A percentile compares a stretch with the other conserved stretches of the same genome.
These are phyloP conservation scores for Globisporangium mamillatum DNA, from an alignment of 352 stramenopile genomes.

Conservation along the genomic window DNA sequence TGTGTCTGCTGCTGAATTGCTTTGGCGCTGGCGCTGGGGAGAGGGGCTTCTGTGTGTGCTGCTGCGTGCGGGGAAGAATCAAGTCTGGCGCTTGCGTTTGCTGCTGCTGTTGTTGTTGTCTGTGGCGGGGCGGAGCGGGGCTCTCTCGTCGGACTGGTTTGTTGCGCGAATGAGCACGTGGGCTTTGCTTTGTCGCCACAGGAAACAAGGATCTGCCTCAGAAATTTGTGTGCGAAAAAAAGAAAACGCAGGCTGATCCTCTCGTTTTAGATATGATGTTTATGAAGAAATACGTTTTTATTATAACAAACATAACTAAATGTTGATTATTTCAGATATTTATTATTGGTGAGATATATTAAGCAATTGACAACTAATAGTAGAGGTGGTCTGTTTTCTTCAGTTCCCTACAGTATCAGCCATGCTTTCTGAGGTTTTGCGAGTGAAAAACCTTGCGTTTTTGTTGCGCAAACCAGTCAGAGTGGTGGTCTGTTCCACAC, in stretches of 20 bases:
- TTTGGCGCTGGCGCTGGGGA: neutral
- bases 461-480: constrained; percentile 2
- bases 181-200: neutral
- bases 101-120: neutral
- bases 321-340: neutral
- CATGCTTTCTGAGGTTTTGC: constrained; percentile 3
- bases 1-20: neutral
- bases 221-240: constrained; percentile 4
- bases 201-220: constrained; percentile 8
- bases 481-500: neutral
- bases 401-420: neutral
- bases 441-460: constrained; percentile 7
- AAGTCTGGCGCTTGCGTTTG: neutral
- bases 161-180: neutral
- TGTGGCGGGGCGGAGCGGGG: neutral
- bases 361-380: neutral
- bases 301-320: neutral
- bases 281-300: neutral
- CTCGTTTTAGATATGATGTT: neutral
- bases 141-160: neutral
- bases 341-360: neutral
- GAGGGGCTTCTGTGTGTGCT: neutral
- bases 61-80: constrained; percentile 1
- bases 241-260: constrained; percentile 1
- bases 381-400: neutral